Evolutionary conservation across 1,284 basidiomycete genomes (phyloP).

Genomic region (Cutaneotrichosporon sp.): DNA sequence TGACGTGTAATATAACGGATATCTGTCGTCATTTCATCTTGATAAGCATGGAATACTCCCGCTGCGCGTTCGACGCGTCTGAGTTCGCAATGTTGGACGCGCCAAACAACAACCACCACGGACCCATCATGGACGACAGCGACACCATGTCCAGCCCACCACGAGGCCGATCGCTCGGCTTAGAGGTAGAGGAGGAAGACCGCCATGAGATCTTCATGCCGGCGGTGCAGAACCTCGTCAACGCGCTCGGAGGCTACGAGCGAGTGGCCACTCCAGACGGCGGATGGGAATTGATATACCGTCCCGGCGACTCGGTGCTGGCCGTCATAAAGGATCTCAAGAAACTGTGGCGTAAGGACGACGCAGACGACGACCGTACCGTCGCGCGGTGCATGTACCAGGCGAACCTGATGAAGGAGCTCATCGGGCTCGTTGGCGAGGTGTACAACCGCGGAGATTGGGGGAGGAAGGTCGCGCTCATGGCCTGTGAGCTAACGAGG

Average conservation of each 20-base stretch:
- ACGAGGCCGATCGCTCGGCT: not conserved
- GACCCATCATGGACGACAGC: conserved; percentile 4
- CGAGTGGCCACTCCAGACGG: conserved; percentile 51
- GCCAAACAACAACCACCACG: conserved; percentile 9
- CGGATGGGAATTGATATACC: conserved; percentile 61
- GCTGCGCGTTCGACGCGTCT: conserved; percentile 13
- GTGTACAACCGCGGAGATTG: conserved; percentile 66
- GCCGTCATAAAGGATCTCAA: conserved; percentile 91
- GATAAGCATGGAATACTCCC: not conserved
- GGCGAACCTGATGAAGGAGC: conserved; percentile 78
- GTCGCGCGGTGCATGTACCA: conserved; percentile 87
- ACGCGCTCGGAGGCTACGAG: conserved; percentile 53
- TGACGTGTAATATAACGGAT: not conserved
- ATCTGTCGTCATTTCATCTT: not conserved
- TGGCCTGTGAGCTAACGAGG: conserved; percentile 59
- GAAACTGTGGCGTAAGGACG: conserved; percentile 90
- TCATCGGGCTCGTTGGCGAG: conserved; percentile 77
- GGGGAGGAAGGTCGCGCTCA: conserved; percentile 69
- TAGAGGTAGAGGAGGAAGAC: conserved; percentile 28
- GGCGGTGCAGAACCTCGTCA: conserved; percentile 49
- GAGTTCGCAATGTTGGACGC: conserved; percentile 9
- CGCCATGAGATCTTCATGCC: conserved; percentile 47
- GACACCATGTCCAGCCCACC: conserved; percentile 1
- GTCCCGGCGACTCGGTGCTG: conserved; percentile 76
- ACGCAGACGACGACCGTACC: conserved; percentile 89